A percentile compares a stretch with the other conserved stretches of the same genome.
These are phyloP conservation scores for Zostera marina DNA, from an alignment of 116 monocot species.

Conservation along the genomic window DNA sequence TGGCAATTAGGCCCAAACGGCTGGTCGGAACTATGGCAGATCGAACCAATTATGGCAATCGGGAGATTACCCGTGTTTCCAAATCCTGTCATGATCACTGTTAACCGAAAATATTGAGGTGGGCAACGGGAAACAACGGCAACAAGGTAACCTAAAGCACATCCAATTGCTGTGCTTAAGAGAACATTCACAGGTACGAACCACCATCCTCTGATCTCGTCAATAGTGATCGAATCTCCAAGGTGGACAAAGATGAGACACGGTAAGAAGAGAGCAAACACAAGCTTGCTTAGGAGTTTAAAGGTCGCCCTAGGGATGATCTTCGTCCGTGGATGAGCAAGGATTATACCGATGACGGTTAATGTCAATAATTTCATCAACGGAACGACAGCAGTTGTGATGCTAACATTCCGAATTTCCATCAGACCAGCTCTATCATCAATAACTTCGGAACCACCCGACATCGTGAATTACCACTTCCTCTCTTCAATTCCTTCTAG, in stretches of 20 bases:
- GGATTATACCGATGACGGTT: conserved; percentile 66
- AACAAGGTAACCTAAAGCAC: conserved; percentile 59
- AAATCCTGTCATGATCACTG: conserved; percentile 81
- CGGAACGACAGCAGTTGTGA: conserved; percentile 57
- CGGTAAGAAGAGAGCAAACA: conserved; percentile 89
- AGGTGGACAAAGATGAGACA: conserved; percentile 92
- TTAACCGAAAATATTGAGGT: conserved; percentile 60
- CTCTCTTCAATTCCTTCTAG: neutral
- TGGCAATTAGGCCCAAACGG: conserved; percentile 70
- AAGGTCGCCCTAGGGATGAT: conserved; percentile 78
- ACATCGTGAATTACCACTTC: neutral
- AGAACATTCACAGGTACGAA: conserved; percentile 86
- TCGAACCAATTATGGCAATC: conserved; percentile 76
- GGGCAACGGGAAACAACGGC: conserved; percentile 68
- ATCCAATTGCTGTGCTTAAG: conserved; percentile 58
- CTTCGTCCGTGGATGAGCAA: conserved; percentile 55
- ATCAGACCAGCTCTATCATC: conserved; percentile 6
- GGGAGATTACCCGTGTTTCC: conserved; percentile 97
- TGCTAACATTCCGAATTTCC: conserved; percentile 11
- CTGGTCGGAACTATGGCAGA: conserved; percentile 63
- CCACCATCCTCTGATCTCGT: conserved; percentile 55
- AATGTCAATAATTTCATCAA: conserved; percentile 70
- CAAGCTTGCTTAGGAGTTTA: conserved; percentile 81
- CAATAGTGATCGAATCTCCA: conserved; percentile 59
- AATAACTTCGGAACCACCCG: neutral